Percentiles rank a stretch among this genome's conserved stretches.
Conservation (phyloP, 148 eudicot genomes). For the Rhododendron williamsianum region DNA sequence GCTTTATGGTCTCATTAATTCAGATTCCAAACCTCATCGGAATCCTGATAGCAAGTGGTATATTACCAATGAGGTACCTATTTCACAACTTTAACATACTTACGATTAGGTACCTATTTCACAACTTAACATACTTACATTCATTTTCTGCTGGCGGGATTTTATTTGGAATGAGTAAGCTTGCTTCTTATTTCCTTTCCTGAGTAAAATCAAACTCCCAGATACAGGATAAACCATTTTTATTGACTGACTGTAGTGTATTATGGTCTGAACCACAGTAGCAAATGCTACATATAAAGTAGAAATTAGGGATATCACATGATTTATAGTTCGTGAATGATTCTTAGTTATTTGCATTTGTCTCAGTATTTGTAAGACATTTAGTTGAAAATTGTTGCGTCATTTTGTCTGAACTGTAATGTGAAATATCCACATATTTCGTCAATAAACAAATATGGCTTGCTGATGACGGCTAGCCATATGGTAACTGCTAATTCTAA, state of each 20-base stretch:
- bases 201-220: neutral
- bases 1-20: slow-evolving; percentile 92
- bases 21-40: slow-evolving; percentile 78
- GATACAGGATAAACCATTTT: neutral
- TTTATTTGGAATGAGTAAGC: neutral
- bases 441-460: neutral
- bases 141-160: neutral
- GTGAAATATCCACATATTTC: neutral
- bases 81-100: neutral
- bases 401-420: neutral
- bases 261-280: neutral
- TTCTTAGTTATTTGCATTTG: neutral
- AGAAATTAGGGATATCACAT: neutral
- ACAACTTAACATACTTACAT: neutral
- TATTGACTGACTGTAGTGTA: neutral
- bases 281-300: neutral
- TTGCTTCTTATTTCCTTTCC: neutral
- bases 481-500: neutral
- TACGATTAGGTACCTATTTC: slow-evolving; percentile 29
- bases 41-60: slow-evolving; percentile 95
- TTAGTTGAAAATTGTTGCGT: neutral
- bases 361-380: neutral
- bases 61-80: slow-evolving; percentile 66
- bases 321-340: neutral
- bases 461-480: neutral